phyloP scores from a whole-genome alignment of 2,329 filamentous ascomycete genomes.

The Fragosphaeria purpurea region DNA sequence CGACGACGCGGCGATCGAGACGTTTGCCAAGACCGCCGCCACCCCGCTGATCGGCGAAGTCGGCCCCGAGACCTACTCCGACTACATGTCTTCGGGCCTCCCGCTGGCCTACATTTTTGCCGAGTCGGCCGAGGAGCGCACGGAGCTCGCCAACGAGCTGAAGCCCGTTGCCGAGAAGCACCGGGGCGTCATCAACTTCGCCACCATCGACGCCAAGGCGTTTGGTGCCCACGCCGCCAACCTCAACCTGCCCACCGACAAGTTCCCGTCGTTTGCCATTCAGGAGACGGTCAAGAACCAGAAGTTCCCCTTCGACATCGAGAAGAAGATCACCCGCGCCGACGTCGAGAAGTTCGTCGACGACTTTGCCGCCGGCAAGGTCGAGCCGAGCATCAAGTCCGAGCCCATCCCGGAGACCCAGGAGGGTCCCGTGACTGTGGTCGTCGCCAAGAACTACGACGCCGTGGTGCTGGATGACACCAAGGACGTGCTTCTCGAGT shows the following conservation, averaged over 20 bases:
- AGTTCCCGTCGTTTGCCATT: conserved; percentile 96
- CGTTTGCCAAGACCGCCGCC: conserved; percentile 74
- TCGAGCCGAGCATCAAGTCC: conserved; percentile 96
- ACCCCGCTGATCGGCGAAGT: conserved; percentile 92
- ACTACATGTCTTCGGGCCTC: conserved; percentile 86
- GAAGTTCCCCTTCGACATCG: conserved; percentile 91
- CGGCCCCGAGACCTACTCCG: conserved; percentile 89
- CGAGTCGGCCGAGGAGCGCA: conserved; percentile 82
- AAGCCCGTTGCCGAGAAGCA: conserved; percentile 84
- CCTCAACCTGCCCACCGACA: conserved; percentile 90
- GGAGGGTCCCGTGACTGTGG: conserved; percentile 74
- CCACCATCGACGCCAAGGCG: conserved; percentile 87
- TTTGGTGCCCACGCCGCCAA: conserved; percentile 94
- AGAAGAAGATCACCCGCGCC: conserved; percentile 62
- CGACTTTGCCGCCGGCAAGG: conserved; percentile 74
- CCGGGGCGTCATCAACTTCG: conserved; percentile 94
- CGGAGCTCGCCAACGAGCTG: conserved; percentile 62
- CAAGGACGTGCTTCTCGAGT: conserved; percentile 97
- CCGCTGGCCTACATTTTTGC: conserved; percentile 97
- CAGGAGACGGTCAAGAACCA: conserved; percentile 92
- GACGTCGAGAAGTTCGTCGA: conserved; percentile 74
- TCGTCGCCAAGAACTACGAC: conserved; percentile 92
- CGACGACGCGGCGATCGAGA: conserved; percentile 66
- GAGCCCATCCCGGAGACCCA: conserved; percentile 92
- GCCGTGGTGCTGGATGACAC: conserved; percentile 82